Evolutionary conservation across 1,284 basidiomycete species (phyloP).

Genomic region (Leccinum griseonigrum): DNA sequence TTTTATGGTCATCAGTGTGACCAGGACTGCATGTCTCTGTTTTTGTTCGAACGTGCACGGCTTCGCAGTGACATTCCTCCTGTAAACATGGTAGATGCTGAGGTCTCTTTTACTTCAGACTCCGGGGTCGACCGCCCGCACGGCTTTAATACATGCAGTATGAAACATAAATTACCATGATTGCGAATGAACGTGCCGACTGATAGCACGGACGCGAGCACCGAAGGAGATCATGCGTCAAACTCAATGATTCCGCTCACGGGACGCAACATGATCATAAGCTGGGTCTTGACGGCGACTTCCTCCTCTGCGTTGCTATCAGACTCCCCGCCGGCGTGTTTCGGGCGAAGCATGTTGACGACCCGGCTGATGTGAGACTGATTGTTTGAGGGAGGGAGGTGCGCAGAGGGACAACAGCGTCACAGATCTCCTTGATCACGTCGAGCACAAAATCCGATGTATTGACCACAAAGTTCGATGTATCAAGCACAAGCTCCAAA

Average conservation of each 20-base stretch:
- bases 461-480: too few relatives aligned
- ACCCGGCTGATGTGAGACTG: constrained; percentile 49
- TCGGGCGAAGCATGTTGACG: constrained; percentile 56
- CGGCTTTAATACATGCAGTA: constrained; percentile 12
- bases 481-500: too few relatives aligned
- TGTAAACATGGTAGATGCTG: too few relatives aligned
- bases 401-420: constrained; percentile 51
- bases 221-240: constrained; percentile 20
- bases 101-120: too few relatives aligned
- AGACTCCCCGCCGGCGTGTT: constrained; percentile 44
- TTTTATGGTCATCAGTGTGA: too few relatives aligned
- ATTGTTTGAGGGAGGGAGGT: constrained; percentile 47
- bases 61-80: too few relatives aligned
- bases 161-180: constrained; percentile 28
- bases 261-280: constrained; percentile 59
- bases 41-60: too few relatives aligned
- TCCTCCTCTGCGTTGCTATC: constrained; percentile 55
- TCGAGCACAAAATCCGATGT: too few relatives aligned
- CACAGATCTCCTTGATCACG: constrained; percentile 50
- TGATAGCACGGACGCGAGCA: too few relatives aligned
- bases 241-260: constrained; percentile 64
- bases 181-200: background rate
- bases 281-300: constrained; percentile 39
- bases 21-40: too few relatives aligned
- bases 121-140: too few relatives aligned